Conservation (phyloP, 805 yeast species). For the Metschnikowia sp. region DNA sequence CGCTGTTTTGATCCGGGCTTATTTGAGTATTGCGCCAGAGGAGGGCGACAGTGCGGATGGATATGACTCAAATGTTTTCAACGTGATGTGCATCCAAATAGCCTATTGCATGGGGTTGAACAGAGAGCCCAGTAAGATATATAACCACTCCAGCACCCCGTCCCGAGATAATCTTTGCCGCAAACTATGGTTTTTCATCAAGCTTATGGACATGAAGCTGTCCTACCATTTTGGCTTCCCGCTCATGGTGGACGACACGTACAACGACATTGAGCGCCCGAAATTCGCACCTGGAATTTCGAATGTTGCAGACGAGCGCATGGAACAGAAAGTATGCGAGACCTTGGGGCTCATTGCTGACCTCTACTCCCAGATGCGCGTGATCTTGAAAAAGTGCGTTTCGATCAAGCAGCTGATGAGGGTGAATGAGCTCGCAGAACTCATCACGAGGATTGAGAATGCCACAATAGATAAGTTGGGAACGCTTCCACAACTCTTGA, state of each 20-base stretch:
- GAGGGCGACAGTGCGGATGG: slow-evolving; percentile 19
- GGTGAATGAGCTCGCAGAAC: slow-evolving; percentile 33
- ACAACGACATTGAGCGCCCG: slow-evolving; percentile 30
- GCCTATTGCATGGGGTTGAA: slow-evolving; percentile 22
- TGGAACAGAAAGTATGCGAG: slow-evolving; percentile 33
- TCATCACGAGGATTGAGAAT: slow-evolving; percentile 5
- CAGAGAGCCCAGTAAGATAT: slow-evolving; percentile 17
- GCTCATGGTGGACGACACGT: slow-evolving; percentile 28
- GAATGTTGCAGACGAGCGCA: slow-evolving; percentile 30
- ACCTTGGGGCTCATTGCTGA: background rate
- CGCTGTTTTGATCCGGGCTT: slow-evolving; percentile 13
- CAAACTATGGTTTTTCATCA: slow-evolving; percentile 21
- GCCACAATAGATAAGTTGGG: slow-evolving; percentile 7
- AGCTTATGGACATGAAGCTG: slow-evolving; percentile 35
- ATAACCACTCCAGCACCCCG: background rate
- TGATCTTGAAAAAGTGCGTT: slow-evolving; percentile 1
- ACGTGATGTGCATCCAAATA: slow-evolving; percentile 28
- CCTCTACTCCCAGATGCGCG: slow-evolving; percentile 1
- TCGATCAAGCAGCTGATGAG: slow-evolving; percentile 33
- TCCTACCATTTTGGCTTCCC: slow-evolving; percentile 33
- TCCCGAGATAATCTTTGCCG: slow-evolving; percentile 10
- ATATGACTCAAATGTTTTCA: slow-evolving; percentile 14
- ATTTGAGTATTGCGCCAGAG: slow-evolving; percentile 15
- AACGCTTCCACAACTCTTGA: slow-evolving; percentile 1
- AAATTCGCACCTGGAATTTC: slow-evolving; percentile 32